These are phyloP conservation scores for Trichoderma afroharzianum DNA, from an alignment of 2,329 filamentous ascomycete genomes.

Conservation along the genomic window DNA sequence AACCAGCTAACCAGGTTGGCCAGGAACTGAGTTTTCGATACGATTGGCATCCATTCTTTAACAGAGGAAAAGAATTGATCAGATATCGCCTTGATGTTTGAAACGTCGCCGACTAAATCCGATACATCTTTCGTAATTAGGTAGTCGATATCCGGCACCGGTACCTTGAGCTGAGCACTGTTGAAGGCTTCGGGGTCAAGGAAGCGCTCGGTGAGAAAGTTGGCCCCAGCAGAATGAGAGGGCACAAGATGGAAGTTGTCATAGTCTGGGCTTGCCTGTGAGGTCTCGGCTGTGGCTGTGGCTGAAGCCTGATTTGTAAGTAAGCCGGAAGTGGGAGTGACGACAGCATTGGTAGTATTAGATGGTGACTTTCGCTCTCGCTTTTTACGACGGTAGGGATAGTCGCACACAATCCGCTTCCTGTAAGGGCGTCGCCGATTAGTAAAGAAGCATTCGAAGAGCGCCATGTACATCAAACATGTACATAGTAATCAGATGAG, in stretches of 20 bases:
- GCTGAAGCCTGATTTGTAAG: not conserved
- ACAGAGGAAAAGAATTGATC: constrained; percentile 6
- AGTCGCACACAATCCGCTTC: constrained; percentile 17
- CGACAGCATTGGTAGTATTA: not conserved
- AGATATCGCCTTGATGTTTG: not conserved
- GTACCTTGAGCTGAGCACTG: constrained; percentile 11
- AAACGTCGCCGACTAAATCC: constrained; percentile 7
- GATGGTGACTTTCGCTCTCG: not conserved
- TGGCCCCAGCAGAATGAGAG: not conserved
- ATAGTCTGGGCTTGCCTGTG: not conserved
- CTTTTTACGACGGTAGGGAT: constrained; percentile 17
- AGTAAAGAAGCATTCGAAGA: not conserved
- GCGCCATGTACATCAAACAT: not conserved
- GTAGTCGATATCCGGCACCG: not conserved
- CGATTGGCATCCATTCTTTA: constrained; percentile 16
- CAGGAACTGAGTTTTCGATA: constrained; percentile 5
- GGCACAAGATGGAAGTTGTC: not conserved
- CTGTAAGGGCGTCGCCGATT: not conserved
- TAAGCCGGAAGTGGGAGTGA: not conserved
- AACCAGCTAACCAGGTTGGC: constrained; percentile 2
- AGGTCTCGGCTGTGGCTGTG: not conserved
- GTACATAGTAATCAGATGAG: not conserved
- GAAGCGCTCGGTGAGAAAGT: constrained; percentile 14
- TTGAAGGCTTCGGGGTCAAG: constrained; percentile 14
- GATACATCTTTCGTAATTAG: constrained; percentile 1